Evolutionary conservation across 345 rosid genomes (phyloP).

Genomic region (Eucalyptus curtisii): DNA sequence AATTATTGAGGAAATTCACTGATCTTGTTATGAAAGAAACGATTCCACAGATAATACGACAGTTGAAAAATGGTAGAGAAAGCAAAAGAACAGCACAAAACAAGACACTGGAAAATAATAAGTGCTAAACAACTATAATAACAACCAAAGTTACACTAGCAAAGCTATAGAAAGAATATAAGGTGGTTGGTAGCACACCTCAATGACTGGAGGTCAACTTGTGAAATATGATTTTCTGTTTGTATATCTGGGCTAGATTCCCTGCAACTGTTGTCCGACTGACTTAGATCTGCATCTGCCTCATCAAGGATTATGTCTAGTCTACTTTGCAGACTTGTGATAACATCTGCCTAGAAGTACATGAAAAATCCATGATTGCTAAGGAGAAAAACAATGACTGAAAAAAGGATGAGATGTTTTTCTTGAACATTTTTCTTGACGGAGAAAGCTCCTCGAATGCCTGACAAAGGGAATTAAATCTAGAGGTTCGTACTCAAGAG

Average conservation of each 20-base stretch:
- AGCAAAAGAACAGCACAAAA: neutral
- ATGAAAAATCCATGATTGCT: neutral
- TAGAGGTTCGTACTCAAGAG: neutral
- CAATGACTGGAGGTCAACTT: slow-evolving; percentile 23
- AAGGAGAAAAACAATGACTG: neutral
- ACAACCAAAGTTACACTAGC: neutral
- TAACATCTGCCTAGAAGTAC: slow-evolving; percentile 61
- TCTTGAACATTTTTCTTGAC: neutral
- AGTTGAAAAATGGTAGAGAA: neutral
- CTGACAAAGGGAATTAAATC: neutral
- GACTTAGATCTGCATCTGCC: slow-evolving; percentile 37
- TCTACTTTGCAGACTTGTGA: slow-evolving; percentile 79
- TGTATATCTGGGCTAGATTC: slow-evolving; percentile 12
- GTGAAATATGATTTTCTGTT: slow-evolving; percentile 21
- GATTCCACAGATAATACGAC: neutral
- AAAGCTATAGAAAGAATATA: neutral
- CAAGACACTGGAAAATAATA: neutral
- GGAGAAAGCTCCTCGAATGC: neutral
- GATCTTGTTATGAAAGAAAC: neutral
- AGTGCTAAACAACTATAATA: neutral
- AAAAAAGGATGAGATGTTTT: neutral
- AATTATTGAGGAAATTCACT: neutral
- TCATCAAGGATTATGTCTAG: slow-evolving; percentile 76
- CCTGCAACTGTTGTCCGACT: slow-evolving; percentile 5
- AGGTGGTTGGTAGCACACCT: slow-evolving; percentile 27